A percentile compares a stretch with the other conserved stretches of the same genome.
phyloP scores from a whole-genome alignment of 2,329 filamentous ascomycete species.

The Colletotrichum higginsianum region DNA sequence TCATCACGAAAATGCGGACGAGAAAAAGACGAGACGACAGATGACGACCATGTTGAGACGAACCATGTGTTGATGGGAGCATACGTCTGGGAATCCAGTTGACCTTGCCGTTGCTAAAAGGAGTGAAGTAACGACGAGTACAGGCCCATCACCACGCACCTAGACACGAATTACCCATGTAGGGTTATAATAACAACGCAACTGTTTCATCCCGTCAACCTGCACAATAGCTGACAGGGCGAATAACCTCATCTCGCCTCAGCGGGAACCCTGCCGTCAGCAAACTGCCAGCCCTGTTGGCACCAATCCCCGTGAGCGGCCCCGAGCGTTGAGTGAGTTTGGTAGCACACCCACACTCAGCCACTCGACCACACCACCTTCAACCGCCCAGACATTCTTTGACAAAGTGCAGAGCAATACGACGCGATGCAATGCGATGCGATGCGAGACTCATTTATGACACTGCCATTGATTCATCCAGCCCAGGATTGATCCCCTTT shows the following conservation, averaged over 20 bases:
- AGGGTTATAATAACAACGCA: too few relatives aligned
- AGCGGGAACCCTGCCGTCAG: neutral
- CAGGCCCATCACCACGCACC: too few relatives aligned
- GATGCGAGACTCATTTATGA: conserved; percentile 25
- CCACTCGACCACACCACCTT: too few relatives aligned
- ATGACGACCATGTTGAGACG: conserved; percentile 23
- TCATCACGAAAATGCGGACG: neutral
- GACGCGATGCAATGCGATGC: neutral
- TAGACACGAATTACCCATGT: too few relatives aligned
- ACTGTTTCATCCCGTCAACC: too few relatives aligned
- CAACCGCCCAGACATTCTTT: too few relatives aligned
- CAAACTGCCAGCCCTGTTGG: neutral
- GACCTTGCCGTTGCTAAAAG: conserved; percentile 14
- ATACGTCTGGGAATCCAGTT: neutral
- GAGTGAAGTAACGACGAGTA: neutral
- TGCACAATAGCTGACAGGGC: neutral
- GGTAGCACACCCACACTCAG: neutral
- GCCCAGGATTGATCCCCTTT: conserved; percentile 35
- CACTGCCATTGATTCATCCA: conserved; percentile 41
- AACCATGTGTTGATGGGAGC: neutral
- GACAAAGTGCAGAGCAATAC: neutral
- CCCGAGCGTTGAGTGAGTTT: neutral
- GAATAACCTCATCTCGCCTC: neutral
- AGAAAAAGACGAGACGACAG: conserved; percentile 8
- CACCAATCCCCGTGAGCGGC: neutral